Base-by-base conservation (phyloP, 495 filamentous ascomycete genomes). In the Venustampulla echinocandica region DNA sequence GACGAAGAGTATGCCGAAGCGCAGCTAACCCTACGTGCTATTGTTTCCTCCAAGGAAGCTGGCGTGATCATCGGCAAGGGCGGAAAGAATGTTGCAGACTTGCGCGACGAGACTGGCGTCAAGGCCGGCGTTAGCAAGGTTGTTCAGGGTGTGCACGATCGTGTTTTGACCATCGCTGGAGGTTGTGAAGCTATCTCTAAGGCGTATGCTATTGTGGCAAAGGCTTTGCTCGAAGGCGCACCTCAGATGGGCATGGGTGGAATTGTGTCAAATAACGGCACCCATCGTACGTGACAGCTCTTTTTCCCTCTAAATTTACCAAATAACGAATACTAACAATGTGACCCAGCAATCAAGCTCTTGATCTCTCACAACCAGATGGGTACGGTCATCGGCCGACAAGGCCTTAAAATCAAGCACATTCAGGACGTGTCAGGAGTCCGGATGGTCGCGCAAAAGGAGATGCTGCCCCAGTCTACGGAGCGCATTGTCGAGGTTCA, bases 321-420 rank as follows among this genome's bases (percentile, higher is more conserved):
- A 47, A 40, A 22, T 46, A 7, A 13, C 0, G 13, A 18, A 52
- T 39, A 32, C 46, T 30, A 13, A 18, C 30, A 25, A 10, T 35
- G 35, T 44, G 17, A 17, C 15, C 2, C 50, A 98, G 92, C 93
- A 24, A 83, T 98, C 62, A 95, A 94, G 50, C 80, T 98, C 9
- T 80, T 98, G 55, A 98, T 98, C 61, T 97, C 93, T 15, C 92
- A 98, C 69, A 97, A 97, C 62, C 93, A 98, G 65, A 98, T 98
- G 92, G 92, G 92, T 44, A 97, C 92, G 52, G 95, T 98, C 65
- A 98, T 98, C 56, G 92, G 92, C 52, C 83, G 89, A 42, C 84
- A 89, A 69, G 92, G 92, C 35, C 74, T 94, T 49, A 97, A 96
- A 72, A 98, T 98, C 72, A 98, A 98, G 76, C 85, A 95, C 64